phyloP scores from a whole-genome alignment of 345 rosid species.

The Corchorus olitorius region DNA sequence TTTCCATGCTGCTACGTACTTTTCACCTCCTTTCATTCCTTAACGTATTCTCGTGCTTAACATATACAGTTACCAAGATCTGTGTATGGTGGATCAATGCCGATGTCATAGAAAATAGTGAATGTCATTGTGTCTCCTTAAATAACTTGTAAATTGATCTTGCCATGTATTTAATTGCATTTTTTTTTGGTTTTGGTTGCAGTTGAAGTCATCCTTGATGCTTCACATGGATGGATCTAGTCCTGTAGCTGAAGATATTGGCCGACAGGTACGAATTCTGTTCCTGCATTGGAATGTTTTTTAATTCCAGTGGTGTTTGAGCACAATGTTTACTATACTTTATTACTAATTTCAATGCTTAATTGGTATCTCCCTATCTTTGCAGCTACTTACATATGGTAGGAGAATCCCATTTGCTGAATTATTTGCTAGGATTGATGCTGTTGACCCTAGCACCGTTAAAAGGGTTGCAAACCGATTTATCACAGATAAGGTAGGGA shows the following conservation, averaged over 20 bases:
- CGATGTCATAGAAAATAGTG: background rate
- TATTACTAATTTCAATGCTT: background rate
- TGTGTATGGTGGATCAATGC: background rate
- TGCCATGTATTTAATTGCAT: background rate
- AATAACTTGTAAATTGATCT: background rate
- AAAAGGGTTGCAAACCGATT: slow-evolving; percentile 92
- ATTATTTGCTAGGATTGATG: slow-evolving; percentile 90
- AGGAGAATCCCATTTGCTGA: slow-evolving; percentile 90
- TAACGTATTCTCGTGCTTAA: background rate
- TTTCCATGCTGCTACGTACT: background rate
- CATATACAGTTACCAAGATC: too few relatives aligned
- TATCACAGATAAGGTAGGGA: slow-evolving; percentile 78
- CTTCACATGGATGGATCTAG: slow-evolving; percentile 97
- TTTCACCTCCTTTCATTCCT: background rate
- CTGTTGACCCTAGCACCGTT: slow-evolving; percentile 80
- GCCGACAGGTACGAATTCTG: slow-evolving; percentile 76
- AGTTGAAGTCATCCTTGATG: slow-evolving; percentile 92
- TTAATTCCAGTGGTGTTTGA: background rate
- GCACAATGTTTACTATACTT: background rate
- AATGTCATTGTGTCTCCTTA: background rate
- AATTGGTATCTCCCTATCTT: slow-evolving; percentile 8
- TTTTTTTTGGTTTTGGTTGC: slow-evolving; percentile 26
- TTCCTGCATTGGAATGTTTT: background rate
- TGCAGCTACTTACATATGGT: slow-evolving; percentile 94
- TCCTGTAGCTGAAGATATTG: slow-evolving; percentile 94